A percentile compares a stretch with the other conserved stretches of the same genome.
Evolutionary conservation across 2,329 filamentous ascomycete species (phyloP).

Genomic region (Fusarium circinatum): DNA sequence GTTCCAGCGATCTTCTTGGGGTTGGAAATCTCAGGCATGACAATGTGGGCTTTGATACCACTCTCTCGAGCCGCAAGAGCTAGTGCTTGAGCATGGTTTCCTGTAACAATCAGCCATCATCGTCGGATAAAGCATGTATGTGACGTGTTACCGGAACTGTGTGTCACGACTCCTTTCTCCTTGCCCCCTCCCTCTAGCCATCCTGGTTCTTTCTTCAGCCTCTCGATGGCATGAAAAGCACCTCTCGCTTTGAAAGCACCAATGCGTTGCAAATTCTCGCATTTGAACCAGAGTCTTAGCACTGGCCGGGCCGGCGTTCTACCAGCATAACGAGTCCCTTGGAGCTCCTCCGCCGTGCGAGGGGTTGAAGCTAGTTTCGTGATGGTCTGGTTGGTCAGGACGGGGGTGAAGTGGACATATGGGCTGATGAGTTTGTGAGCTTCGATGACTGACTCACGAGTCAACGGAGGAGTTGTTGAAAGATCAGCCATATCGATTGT

Average conservation of each 20-base stretch:
- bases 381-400: slow-evolving; percentile 82
- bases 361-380: slow-evolving; percentile 78
- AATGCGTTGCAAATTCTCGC: slow-evolving; percentile 89
- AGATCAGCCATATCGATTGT: slow-evolving; percentile 61
- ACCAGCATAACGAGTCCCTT: slow-evolving; percentile 66
- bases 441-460: slow-evolving; percentile 73
- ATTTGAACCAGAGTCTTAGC: slow-evolving; percentile 90
- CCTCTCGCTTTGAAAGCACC: slow-evolving; percentile 94
- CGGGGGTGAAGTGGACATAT: slow-evolving; percentile 84
- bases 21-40: slow-evolving; percentile 90
- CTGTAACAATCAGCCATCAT: slow-evolving; percentile 54
- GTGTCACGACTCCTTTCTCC: slow-evolving; percentile 82
- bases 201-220: slow-evolving; percentile 71
- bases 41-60: slow-evolving; percentile 82
- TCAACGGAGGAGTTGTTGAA: slow-evolving; percentile 70
- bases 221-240: slow-evolving; percentile 84
- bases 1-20: slow-evolving; percentile 91
- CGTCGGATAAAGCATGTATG: not conserved
- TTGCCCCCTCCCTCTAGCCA: slow-evolving; percentile 69
- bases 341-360: slow-evolving; percentile 63
- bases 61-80: slow-evolving; percentile 82
- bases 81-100: slow-evolving; percentile 94
- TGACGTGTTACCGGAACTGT: slow-evolving; percentile 78
- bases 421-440: slow-evolving; percentile 79
- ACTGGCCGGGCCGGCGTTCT: slow-evolving; percentile 69